Percentiles rank a stretch among this genome's conserved stretches.
phyloP scores from a whole-genome alignment of 768 basidiomycete species.

The Podaxis carcinomalis region DNA sequence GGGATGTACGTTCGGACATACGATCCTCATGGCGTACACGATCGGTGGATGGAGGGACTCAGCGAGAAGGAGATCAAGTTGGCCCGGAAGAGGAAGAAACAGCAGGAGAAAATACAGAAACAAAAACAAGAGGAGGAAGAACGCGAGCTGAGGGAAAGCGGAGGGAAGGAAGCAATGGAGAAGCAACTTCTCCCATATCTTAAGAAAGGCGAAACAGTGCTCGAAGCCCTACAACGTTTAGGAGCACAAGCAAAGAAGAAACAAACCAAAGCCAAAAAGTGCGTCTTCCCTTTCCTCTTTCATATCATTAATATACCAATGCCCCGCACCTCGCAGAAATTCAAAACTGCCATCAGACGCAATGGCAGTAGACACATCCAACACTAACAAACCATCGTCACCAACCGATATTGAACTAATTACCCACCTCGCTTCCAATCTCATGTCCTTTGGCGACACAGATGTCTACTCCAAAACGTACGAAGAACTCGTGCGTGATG shows the following conservation, averaged over 20 bases:
- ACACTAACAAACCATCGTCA: neutral
- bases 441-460: constrained; percentile 82
- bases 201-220: constrained; percentile 86
- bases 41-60: constrained; percentile 92
- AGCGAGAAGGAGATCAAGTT: constrained; percentile 83
- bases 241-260: constrained; percentile 64
- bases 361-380: constrained; percentile 44
- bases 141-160: constrained; percentile 62
- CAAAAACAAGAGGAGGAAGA: constrained; percentile 72
- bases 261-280: constrained; percentile 31
- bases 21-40: constrained; percentile 90
- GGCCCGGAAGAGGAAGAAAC: constrained; percentile 71
- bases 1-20: constrained; percentile 82
- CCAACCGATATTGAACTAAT: constrained; percentile 68
- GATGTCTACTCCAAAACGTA: constrained; percentile 87
- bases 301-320: constrained; percentile 12
- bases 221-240: constrained; percentile 84
- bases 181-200: constrained; percentile 68
- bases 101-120: constrained; percentile 67
- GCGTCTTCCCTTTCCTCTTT: neutral
- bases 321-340: constrained; percentile 18
- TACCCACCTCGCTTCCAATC: constrained; percentile 82
- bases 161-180: constrained; percentile 61
- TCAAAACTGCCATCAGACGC: constrained; percentile 21
- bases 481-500: constrained; percentile 75